Base-by-base conservation (phyloP, 179 eudicot genomes). In the Nepenthes alata region DNA sequence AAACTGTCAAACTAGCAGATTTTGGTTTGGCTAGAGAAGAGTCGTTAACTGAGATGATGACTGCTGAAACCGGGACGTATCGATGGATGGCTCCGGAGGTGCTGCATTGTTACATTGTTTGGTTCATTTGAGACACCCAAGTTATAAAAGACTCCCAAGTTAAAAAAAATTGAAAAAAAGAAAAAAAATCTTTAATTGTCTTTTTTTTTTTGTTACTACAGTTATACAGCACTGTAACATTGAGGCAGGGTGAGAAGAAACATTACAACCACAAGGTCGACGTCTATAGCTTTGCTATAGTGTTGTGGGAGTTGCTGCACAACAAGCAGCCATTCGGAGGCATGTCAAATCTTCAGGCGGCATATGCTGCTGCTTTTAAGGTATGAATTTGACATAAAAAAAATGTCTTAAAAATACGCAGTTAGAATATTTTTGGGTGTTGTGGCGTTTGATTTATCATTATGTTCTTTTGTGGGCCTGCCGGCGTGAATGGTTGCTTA, bases 261-360 rank as follows among this genome's bases (percentile, higher is more conserved):
- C 98, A 91, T 77, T 91, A 89, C 69, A 89, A 89, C 72, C 87
- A 89, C 69, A 91, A 91, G 62, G 98, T 91, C 53, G 96, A 91
- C 74, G 96, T 86, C 2, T 91, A 91, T 70, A 91, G 98, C 73
- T 91, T 91, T 67, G 96, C 98, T 3, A 91, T 91, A 51, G 98
- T 91, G 10, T 76, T 91, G 61, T 91, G 98, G 98, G 98, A 91
- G 79, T 89, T 91, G 73, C 66, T 91, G 63, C 91, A 84, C 60
- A 91, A 89, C 70, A 86, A 83, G 75, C 69, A 83, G 60, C 98
- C 98, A 56, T 91, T 91, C 66, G 91, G 89, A 75, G 98, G 98
- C 82, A 91, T 89, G 98, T 91, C 98, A 25, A 91, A 91, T 81
- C 75, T 91, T 62, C 98, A 91, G 78, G 98, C 98, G 8, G 98